Percentiles rank a stretch among this genome's conserved stretches.
Evolutionary conservation across 805 yeast species (phyloP).

Genomic region (Metschnikowia dekortorum): DNA sequence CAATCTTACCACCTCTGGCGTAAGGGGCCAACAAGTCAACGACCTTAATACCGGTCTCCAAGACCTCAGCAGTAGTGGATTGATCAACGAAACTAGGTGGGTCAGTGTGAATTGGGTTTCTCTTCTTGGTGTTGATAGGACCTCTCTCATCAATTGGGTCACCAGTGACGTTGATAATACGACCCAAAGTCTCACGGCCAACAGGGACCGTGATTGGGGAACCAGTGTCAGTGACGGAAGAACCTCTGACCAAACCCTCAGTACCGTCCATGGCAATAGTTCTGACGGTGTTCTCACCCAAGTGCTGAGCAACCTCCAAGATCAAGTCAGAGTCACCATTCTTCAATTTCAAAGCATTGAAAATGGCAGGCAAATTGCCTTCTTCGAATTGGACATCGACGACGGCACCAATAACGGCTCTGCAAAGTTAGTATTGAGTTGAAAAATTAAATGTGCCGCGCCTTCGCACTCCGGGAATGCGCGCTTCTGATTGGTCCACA

Average conservation of each 20-base stretch:
- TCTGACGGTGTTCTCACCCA: conserved; percentile 99
- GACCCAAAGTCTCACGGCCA: conserved; percentile 98
- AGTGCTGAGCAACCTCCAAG: conserved; percentile 98
- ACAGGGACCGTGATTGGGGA: conserved; percentile 98
- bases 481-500: conserved; percentile 8
- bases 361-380: conserved; percentile 94
- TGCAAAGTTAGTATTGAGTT: conserved; percentile 36
- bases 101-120: conserved; percentile 98
- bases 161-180: conserved; percentile 97
- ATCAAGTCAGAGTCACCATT: conserved; percentile 75
- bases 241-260: conserved; percentile 99
- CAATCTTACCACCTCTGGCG: conserved; percentile 99
- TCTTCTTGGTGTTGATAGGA: conserved; percentile 87
- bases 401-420: conserved; percentile 99
- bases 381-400: conserved; percentile 98
- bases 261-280: conserved; percentile 99
- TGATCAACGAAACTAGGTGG: conserved; percentile 96
- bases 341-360: conserved; percentile 91
- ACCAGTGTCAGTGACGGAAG: conserved; percentile 88
- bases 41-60: conserved; percentile 99
- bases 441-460: conserved; percentile 2
- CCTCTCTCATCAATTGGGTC: conserved; percentile 99
- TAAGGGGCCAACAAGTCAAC: conserved; percentile 98
- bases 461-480: conserved; percentile 5
- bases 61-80: conserved; percentile 95